A percentile compares a stretch with the other conserved stretches of the same genome.
Conservation (phyloP, 2,329 filamentous ascomycete genomes). For the Colletotrichum tropicale region DNA sequence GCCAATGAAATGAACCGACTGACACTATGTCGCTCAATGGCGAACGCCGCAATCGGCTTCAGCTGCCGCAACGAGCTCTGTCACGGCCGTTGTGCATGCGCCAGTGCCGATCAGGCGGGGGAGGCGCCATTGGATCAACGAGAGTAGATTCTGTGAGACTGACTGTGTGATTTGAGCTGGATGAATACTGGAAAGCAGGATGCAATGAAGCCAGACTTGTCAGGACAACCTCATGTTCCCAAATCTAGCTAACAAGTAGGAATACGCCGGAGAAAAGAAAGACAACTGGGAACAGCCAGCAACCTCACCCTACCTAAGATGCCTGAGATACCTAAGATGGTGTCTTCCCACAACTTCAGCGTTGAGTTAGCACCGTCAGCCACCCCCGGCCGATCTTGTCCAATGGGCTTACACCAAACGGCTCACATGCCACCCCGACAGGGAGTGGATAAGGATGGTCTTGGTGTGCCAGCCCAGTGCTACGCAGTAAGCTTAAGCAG, state of each 20-base stretch:
- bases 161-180: neutral
- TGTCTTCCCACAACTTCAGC: neutral
- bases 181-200: neutral
- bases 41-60: constrained; percentile 4
- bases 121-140: neutral
- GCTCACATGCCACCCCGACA: constrained; percentile 9
- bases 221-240: neutral
- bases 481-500: constrained; percentile 11
- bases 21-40: neutral
- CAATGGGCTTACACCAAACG: constrained; percentile 20
- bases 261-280: neutral
- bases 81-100: constrained; percentile 5
- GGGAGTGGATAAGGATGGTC: neutral
- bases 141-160: neutral
- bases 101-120: constrained; percentile 2
- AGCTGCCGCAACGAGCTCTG: neutral
- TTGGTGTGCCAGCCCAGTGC: neutral
- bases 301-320: neutral
- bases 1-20: neutral
- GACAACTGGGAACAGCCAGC: neutral
- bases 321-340: too few relatives aligned
- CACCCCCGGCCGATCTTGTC: neutral
- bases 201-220: neutral
- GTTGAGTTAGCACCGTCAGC: neutral
- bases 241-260: neutral